A percentile compares a stretch with the other conserved stretches of the same genome.
phyloP scores from a whole-genome alignment of 306 rosid genomes.

The Fragaria iinumae region DNA sequence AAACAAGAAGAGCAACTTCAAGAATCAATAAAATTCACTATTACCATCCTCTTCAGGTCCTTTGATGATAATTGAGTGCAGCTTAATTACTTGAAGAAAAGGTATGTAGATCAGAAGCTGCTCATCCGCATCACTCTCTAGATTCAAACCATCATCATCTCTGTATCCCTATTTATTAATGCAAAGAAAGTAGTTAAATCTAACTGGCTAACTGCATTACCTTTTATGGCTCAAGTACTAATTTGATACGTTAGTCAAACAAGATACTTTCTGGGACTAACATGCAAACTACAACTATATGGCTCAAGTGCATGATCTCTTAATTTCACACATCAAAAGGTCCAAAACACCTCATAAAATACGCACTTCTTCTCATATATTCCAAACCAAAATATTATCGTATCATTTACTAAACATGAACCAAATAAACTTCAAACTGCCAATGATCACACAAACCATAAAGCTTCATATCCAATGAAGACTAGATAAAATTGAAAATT shows the following conservation, averaged over 20 bases:
- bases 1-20: neutral
- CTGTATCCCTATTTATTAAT: constrained; percentile 65
- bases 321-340: neutral
- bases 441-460: neutral
- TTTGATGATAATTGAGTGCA: constrained; percentile 61
- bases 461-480: neutral
- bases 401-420: neutral
- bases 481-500: neutral
- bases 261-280: neutral
- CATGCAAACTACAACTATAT: neutral
- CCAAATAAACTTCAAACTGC: neutral
- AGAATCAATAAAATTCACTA: neutral
- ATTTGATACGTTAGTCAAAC: neutral
- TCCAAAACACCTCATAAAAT: neutral
- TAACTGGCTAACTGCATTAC: neutral
- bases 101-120: constrained; percentile 92
- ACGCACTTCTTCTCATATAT: neutral
- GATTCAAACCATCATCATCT: constrained; percentile 85
- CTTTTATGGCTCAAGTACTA: neutral
- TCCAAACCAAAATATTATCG: neutral
- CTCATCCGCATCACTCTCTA: constrained; percentile 98
- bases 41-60: constrained; percentile 96
- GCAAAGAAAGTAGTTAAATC: constrained; percentile 18
- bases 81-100: constrained; percentile 79
- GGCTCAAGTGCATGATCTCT: neutral